Evolutionary conservation across 345 rosid genomes (phyloP).

Genomic region (Populus simonii): DNA sequence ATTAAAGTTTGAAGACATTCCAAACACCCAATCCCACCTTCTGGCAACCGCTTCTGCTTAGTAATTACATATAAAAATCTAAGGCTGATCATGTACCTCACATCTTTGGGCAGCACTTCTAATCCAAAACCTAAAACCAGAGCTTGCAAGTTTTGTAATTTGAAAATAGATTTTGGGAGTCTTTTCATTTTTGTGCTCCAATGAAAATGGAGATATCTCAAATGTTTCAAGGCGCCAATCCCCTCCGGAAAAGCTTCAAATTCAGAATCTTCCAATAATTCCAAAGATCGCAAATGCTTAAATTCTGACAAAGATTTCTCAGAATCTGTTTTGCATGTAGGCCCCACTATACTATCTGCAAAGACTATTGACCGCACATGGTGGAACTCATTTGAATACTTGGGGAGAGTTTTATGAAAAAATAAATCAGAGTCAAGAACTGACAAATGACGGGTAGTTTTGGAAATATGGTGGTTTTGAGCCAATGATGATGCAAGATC

Average conservation of each 20-base stretch:
- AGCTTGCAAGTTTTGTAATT: neutral
- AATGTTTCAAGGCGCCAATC: constrained; percentile 11
- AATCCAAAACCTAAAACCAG: neutral
- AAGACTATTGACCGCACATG: constrained; percentile 11
- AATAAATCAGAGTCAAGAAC: neutral
- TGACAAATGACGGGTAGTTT: no score
- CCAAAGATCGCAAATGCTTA: constrained; percentile 1
- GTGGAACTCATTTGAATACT: neutral
- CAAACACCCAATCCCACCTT: neutral
- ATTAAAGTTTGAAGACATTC: no score
- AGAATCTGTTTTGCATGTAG: constrained; percentile 12
- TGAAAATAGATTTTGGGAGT: neutral
- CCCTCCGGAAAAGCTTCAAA: neutral
- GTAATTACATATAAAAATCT: neutral
- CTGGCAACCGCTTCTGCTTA: neutral
- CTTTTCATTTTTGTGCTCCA: neutral
- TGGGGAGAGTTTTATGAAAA: neutral
- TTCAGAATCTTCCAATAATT: neutral
- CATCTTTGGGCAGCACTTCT: constrained; percentile 4
- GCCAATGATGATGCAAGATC: constrained; percentile 26
- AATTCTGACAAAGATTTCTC: neutral
- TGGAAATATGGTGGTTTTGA: no score
- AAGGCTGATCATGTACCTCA: neutral
- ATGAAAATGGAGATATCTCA: constrained; percentile 6
- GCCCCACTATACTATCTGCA: constrained; percentile 1